phyloP scores from a whole-genome alignment of 169 alveolate species.

The Eimeria maxima region DNA sequence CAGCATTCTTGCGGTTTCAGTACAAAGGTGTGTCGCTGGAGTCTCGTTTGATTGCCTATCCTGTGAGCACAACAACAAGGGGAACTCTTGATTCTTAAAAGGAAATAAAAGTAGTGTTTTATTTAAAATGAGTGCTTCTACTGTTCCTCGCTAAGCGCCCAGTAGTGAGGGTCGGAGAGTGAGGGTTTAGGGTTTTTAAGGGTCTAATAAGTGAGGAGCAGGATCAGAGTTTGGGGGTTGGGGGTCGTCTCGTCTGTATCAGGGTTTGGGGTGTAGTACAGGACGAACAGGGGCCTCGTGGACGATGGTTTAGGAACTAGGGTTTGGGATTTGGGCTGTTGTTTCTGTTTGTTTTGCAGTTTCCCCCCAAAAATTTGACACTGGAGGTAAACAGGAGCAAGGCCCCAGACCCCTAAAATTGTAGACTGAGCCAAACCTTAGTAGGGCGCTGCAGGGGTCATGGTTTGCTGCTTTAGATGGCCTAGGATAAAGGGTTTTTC shows the following conservation, averaged over 20 bases:
- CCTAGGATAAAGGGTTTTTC: not conserved
- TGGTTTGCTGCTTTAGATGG: not conserved
- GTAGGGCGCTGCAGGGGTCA: not conserved
- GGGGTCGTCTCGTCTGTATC: no score
- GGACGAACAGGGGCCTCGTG: not conserved
- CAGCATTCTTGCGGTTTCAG: conserved; percentile 1
- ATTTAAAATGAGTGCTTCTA: no score
- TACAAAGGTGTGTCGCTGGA: not conserved
- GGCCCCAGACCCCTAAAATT: not conserved
- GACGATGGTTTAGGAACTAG: conserved; percentile 28
- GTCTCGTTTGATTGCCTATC: not conserved
- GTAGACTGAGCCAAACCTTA: not conserved
- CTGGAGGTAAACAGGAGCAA: not conserved
- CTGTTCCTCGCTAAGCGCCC: no score
- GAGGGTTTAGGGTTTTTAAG: no score
- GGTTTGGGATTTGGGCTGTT: not conserved
- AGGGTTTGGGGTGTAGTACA: not conserved
- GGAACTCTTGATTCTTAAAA: no score
- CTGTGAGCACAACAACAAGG: not conserved
- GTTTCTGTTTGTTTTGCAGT: not conserved
- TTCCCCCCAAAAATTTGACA: not conserved
- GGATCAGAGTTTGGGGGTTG: not conserved
- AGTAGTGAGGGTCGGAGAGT: no score
- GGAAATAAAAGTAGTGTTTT: no score
- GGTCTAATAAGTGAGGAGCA: no score